A percentile compares a stretch with the other conserved stretches of the same genome.
Evolutionary conservation across 345 rosid genomes (phyloP).

Genomic region (Aurinia saxatilis): DNA sequence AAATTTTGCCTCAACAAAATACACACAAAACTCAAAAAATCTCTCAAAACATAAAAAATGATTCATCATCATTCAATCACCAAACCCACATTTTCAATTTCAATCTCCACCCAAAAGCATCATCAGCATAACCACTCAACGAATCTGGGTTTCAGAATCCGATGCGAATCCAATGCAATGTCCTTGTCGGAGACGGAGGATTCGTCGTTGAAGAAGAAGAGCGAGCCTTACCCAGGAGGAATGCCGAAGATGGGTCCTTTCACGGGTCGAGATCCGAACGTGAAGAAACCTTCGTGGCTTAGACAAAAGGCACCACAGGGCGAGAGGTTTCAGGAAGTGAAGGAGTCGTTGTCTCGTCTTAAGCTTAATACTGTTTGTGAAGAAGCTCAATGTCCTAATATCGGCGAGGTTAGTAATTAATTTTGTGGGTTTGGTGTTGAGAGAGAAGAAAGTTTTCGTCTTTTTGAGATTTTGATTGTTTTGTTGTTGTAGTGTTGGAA

Average conservation of each 20-base stretch:
- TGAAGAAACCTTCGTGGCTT: constrained; percentile 83
- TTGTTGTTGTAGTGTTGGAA: constrained; percentile 73
- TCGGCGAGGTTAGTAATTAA: constrained; percentile 60
- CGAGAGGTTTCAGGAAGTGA: constrained; percentile 63
- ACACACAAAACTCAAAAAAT: too few species aligned
- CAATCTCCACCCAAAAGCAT: constrained; percentile 30
- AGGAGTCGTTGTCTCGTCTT: constrained; percentile 59
- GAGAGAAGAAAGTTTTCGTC: background rate
- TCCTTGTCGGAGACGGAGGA: constrained; percentile 14
- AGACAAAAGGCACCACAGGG: constrained; percentile 96
- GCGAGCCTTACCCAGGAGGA: constrained; percentile 49
- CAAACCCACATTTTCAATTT: constrained; percentile 40
- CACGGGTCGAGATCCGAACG: constrained; percentile 82
- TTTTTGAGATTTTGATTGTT: background rate
- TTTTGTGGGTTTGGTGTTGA: background rate
- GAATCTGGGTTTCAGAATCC: constrained; percentile 22
- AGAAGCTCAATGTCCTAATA: constrained; percentile 98
- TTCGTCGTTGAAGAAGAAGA: constrained; percentile 24
- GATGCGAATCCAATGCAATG: constrained; percentile 35
- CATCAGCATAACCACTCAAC: background rate
- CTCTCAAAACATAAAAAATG: constrained; percentile 7
- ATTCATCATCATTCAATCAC: constrained; percentile 36
- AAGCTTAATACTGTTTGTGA: constrained; percentile 91
- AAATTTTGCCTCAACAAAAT: too few species aligned
- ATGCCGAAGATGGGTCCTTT: constrained; percentile 47